These are phyloP conservation scores for Cadophora luteo-olivacea DNA, from an alignment of 2,329 filamentous ascomycete species.

Conservation along the genomic window DNA sequence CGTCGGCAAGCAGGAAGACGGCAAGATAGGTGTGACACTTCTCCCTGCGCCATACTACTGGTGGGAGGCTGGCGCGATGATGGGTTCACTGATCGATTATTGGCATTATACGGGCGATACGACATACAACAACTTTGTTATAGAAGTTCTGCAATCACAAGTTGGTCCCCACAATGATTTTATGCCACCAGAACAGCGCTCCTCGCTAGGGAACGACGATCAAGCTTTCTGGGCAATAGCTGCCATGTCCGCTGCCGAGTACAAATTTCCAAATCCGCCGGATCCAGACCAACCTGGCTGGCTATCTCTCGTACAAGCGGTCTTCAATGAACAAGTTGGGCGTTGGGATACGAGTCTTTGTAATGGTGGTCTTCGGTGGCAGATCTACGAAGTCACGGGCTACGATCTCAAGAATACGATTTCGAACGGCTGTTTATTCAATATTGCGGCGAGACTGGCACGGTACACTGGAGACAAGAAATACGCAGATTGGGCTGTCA, in stretches of 20 bases:
- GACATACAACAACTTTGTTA: constrained; percentile 71
- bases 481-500: constrained; percentile 78
- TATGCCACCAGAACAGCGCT: constrained; percentile 75
- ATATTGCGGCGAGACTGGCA: constrained; percentile 68
- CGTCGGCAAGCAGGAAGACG: constrained; percentile 55
- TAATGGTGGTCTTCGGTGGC: constrained; percentile 77
- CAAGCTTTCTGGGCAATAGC: constrained; percentile 77
- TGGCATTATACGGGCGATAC: constrained; percentile 81
- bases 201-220: constrained; percentile 74
- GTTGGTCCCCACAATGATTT: constrained; percentile 75
- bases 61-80: constrained; percentile 73
- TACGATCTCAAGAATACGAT: constrained; percentile 76
- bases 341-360: constrained; percentile 75
- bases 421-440: constrained; percentile 65
- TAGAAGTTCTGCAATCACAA: constrained; percentile 74
- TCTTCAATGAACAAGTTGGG: constrained; percentile 77
- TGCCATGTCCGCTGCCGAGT: constrained; percentile 72
- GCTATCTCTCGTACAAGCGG: constrained; percentile 75
- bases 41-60: constrained; percentile 59
- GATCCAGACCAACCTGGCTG: constrained; percentile 62
- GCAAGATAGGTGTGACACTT: constrained; percentile 56
- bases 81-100: constrained; percentile 76
- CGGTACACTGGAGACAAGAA: constrained; percentile 77
- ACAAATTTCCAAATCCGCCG: constrained; percentile 62
- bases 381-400: constrained; percentile 78